Base-by-base conservation (phyloP, 768 basidiomycete species). In the Mycena maculata region DNA sequence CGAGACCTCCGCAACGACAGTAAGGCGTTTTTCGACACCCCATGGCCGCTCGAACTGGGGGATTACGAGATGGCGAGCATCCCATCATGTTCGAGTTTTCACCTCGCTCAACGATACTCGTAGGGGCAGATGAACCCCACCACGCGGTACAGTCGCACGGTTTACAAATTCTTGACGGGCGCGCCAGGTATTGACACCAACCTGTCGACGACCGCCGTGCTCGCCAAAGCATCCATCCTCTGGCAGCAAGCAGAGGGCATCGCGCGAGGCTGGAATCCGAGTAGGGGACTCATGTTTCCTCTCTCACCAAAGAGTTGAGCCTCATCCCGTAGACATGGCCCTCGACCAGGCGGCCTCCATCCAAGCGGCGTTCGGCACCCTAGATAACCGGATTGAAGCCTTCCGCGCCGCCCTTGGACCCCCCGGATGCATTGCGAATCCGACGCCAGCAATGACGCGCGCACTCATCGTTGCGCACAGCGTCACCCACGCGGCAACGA, bases 41-140 rank as follows among this genome's bases (percentile, higher is more conserved):
- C 81, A 1, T 80, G 81, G 78, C 81, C 82, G 2, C 71, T 80
- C 7, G 79, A 79, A 39, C 75, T 78, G 66, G 76, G 76, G n/a
- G 77, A 79, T 36, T 81, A 81, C 49, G 74, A 77, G 69, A 72
- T 75, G 65, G 81, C 77, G 41, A 23, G 76, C 36, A 22, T n/a
- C 10, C 33, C 2, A 7, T n/a, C 30, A 22, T 10, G 15, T 4
- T 47, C 20, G 2, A 30, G 2, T 18, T 57, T 20, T 16, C n/a
- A n/a, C 20, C 16, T n/a, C 18, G 9, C 41, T 42, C 25, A 28
- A 22, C 16, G 23, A 36, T 18, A 4, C 2, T 18, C 15, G 4
- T 39, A 50, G 56, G 55, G 55, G 31, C 39, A 15, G 6, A n/a
- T 54, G 38, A 52, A 11, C 25, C 65, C 65, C 8, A 41, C 28